Base-by-base conservation (phyloP, 106 monocot species). In the Platanthera zijinensis region DNA sequence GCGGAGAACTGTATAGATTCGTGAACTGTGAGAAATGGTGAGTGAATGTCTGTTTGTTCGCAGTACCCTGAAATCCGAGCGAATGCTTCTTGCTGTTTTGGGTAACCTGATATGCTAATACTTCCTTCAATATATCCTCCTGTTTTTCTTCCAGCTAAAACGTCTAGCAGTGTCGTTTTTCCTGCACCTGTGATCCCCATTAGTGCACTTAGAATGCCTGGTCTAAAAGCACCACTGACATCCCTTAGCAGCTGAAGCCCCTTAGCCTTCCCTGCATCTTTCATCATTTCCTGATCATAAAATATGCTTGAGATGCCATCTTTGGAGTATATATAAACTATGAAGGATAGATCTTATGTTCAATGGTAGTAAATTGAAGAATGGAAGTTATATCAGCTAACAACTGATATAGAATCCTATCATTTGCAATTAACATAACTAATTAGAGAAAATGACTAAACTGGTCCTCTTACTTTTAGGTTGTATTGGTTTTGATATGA, bases 151-250 rank as follows among this genome's bases (percentile, higher is more conserved):
- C 86, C 86, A 30, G 83, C 76, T 52, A 86, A 76, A 52, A 86
- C 83, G 80, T 86, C 86, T 70, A 86, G 69, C 52, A 86, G 48
- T 48, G 86, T 86, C 46, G 86, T 86, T 71, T 86, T 86, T 21
- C 86, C 86, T 74, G 86, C 83, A 10, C 86, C 86, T 53, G 79
- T 86, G 46, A 86, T 74, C 30, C 86, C 86, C 69, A 86, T 73
- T 8, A 86, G 48, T 52, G 80, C 83, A 19, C 80, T 86, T 28
- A 86, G 75, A 62, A 86, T 56, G 47, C 86, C 86, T n/a, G 86
- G 86, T 52, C 77, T 86, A 50, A 86, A 86, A 51, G 79, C 73
- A 51, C 86, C 86, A 61, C 86, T 83, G 56, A 83, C 86, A 80
- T 86, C 79, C 25, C 28, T 57, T 52, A 86, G 48, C 13, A 86